These are phyloP conservation scores for Leccinum rimulosum DNA, from an alignment of 768 basidiomycete species.

Conservation along the genomic window DNA sequence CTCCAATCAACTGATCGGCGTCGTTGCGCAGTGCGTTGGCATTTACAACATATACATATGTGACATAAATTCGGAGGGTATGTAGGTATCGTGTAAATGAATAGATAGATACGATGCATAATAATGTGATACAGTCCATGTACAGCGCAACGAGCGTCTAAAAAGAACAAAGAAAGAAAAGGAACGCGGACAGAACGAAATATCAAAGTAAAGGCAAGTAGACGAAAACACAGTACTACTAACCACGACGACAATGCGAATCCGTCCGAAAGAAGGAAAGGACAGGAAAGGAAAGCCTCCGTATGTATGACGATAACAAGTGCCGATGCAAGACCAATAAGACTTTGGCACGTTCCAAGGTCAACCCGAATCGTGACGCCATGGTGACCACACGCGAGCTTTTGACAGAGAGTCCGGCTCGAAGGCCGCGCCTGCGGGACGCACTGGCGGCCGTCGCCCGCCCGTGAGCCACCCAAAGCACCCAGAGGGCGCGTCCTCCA, in stretches of 20 bases:
- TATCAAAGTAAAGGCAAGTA: neutral
- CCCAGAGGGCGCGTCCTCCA: constrained; percentile 17
- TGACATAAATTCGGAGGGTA: too few relatives aligned
- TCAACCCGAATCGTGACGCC: neutral
- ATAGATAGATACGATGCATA: neutral
- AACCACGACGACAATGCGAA: neutral
- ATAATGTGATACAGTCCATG: neutral
- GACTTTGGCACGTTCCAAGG: neutral
- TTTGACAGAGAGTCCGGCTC: constrained; percentile 17
- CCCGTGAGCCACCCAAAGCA: constrained; percentile 22
- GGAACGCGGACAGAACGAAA: neutral
- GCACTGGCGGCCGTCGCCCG: constrained; percentile 1
- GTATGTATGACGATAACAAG: neutral
- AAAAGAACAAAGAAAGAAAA: neutral
- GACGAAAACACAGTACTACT: neutral
- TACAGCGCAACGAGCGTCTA: neutral
- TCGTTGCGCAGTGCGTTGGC: neutral
- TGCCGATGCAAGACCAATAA: neutral
- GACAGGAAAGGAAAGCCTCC: neutral
- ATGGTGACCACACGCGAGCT: constrained; percentile 17
- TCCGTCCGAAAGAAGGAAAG: neutral
- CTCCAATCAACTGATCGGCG: neutral
- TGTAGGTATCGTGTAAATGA: neutral
- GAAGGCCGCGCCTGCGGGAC: neutral
- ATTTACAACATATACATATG: neutral